Evolutionary conservation across 2,329 filamentous ascomycete species (phyloP).

Genomic region (Chlorencoelia australis): DNA sequence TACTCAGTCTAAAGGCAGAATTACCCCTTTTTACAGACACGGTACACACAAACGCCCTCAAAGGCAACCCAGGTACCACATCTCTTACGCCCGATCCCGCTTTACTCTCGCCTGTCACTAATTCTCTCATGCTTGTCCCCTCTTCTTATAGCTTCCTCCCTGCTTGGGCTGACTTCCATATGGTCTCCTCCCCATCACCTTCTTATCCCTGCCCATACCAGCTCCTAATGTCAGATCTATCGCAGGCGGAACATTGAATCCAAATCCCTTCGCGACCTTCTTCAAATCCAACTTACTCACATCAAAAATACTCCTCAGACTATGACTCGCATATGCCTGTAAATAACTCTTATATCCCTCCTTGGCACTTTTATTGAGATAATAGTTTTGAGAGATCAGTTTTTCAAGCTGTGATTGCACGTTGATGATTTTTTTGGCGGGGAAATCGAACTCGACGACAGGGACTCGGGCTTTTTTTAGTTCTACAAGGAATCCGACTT

Average conservation of each 20-base stretch:
- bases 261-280: conserved; percentile 78
- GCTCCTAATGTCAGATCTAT: conserved; percentile 72
- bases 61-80: too few relatives aligned
- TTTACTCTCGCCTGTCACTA: too few relatives aligned
- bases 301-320: conserved; percentile 73
- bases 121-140: conserved; percentile 9
- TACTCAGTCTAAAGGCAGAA: too few relatives aligned
- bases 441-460: conserved; percentile 93
- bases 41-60: too few relatives aligned
- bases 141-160: conserved; percentile 28
- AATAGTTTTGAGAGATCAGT: conserved; percentile 91
- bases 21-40: too few relatives aligned
- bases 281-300: conserved; percentile 72
- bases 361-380: conserved; percentile 78
- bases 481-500: conserved; percentile 86
- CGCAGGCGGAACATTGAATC: conserved; percentile 65
- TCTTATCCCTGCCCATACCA: conserved; percentile 66
- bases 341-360: conserved; percentile 82
- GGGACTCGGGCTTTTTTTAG: conserved; percentile 87
- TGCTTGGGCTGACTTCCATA: conserved; percentile 75
- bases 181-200: conserved; percentile 52
- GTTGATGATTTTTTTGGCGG: conserved; percentile 81
- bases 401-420: conserved; percentile 88
- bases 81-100: too few relatives aligned
- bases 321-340: conserved; percentile 87